phyloP scores from a whole-genome alignment of 805 yeast species.

The Spathaspora hagerdaliae region DNA sequence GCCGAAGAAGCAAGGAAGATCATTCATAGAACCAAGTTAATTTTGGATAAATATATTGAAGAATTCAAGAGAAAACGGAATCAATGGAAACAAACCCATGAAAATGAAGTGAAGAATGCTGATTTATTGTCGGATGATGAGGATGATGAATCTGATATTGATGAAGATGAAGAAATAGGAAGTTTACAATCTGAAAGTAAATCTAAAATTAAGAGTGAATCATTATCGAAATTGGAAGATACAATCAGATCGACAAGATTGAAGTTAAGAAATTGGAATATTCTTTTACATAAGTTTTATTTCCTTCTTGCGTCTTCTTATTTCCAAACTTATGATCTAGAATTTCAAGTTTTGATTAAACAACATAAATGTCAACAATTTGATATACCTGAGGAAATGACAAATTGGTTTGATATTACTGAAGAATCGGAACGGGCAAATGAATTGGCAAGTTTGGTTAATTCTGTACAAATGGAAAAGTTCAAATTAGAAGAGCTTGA shows the following conservation, averaged over 20 bases:
- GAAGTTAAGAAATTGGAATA: conserved; percentile 48
- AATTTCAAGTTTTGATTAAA: conserved; percentile 22
- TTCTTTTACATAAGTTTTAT: conserved; percentile 68
- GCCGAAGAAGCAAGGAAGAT: conserved; percentile 26
- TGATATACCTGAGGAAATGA: background rate
- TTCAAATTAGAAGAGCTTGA: conserved; percentile 6
- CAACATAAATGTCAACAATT: conserved; percentile 7
- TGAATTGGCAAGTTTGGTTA: conserved; percentile 20
- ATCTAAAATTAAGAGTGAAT: conserved; percentile 6
- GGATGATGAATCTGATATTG: conserved; percentile 14
- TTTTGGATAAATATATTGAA: conserved; percentile 12
- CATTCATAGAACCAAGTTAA: conserved; percentile 16
- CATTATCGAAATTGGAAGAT: conserved; percentile 18
- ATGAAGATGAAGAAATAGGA: conserved; percentile 12
- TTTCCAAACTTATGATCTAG: conserved; percentile 46
- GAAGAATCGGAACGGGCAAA: conserved; percentile 10
- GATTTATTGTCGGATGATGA: conserved; percentile 1
- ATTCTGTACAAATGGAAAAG: conserved; percentile 10
- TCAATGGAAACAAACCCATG: conserved; percentile 9
- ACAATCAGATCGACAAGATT: conserved; percentile 16
- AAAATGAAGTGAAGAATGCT: conserved; percentile 5
- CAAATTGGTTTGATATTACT: conserved; percentile 6
- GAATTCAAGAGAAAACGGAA: conserved; percentile 21
- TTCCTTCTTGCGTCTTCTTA: conserved; percentile 76
- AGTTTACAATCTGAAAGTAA: conserved; percentile 2